phyloP scores from a whole-genome alignment of 352 stramenopile genomes.

The Stephanocyclus meneghinianus region DNA sequence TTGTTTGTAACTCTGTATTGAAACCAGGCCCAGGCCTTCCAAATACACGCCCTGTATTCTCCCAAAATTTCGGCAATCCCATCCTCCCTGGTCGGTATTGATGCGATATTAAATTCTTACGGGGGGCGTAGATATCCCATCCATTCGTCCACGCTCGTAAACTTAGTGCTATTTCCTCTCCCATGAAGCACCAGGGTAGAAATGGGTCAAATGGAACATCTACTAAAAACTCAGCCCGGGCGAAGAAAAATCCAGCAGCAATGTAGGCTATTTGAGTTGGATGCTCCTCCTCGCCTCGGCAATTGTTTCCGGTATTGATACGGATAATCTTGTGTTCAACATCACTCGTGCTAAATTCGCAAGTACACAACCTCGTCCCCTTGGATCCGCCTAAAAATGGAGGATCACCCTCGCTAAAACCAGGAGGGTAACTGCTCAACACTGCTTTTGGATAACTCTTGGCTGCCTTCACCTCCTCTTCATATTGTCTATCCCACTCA shows the following conservation, averaged over 20 bases:
- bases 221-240: conserved; percentile 72
- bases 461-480: conserved; percentile 47
- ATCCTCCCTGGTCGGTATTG: conserved; percentile 83
- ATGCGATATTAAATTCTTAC: conserved; percentile 82
- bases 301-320: conserved; percentile 64
- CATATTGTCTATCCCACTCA: conserved; percentile 63
- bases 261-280: conserved; percentile 76
- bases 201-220: conserved; percentile 87
- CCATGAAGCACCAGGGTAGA: conserved; percentile 87
- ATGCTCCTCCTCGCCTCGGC: conserved; percentile 10
- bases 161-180: conserved; percentile 84
- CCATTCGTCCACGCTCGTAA: conserved; percentile 78
- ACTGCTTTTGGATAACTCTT: conserved; percentile 65
- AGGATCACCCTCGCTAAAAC: conserved; percentile 51
- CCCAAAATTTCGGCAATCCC: conserved; percentile 86
- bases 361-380: conserved; percentile 56
- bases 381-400: conserved; percentile 57
- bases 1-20: conserved; percentile 73
- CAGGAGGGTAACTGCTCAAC: conserved; percentile 65
- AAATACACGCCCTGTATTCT: conserved; percentile 76
- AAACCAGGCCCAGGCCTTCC: conserved; percentile 55
- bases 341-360: conserved; percentile 51
- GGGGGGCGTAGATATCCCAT: conserved; percentile 82
- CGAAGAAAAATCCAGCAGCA: conserved; percentile 85
- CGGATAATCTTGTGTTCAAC: conserved; percentile 79